phyloP scores from a whole-genome alignment of 2,329 filamentous ascomycete genomes.

The Knufia fluminis region DNA sequence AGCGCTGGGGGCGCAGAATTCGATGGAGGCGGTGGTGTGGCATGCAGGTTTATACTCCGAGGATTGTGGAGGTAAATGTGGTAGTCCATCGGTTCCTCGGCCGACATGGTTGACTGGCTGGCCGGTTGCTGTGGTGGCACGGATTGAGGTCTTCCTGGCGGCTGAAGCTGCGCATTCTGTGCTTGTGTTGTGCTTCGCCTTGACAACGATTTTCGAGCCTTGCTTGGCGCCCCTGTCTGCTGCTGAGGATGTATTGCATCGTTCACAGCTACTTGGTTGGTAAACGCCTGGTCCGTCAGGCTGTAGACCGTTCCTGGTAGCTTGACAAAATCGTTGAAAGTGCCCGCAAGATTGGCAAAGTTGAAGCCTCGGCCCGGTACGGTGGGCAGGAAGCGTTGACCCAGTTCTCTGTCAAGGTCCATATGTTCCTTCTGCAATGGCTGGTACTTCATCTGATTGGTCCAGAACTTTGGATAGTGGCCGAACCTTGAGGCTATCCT shows the following conservation, averaged over 20 bases:
- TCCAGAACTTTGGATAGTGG: constrained; percentile 34
- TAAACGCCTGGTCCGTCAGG: constrained; percentile 9
- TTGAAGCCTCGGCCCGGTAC: constrained; percentile 34
- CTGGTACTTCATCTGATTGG: constrained; percentile 30
- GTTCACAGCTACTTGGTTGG: not conserved
- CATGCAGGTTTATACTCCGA: constrained; percentile 5
- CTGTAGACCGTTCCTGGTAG: constrained; percentile 37
- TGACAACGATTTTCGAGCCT: not conserved
- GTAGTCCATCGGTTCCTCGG: constrained; percentile 5
- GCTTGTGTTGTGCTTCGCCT: not conserved
- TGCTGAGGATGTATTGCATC: not conserved
- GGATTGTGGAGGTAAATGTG: constrained; percentile 8
- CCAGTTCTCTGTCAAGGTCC: constrained; percentile 35
- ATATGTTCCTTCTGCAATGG: constrained; percentile 30
- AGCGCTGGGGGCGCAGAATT: not conserved
- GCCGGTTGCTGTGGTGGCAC: constrained; percentile 1
- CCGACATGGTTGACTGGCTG: not conserved
- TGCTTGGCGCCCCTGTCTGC: not conserved
- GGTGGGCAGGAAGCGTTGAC: constrained; percentile 35
- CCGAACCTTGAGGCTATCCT: constrained; percentile 34
- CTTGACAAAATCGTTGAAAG: constrained; percentile 37
- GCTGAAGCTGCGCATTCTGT: not conserved
- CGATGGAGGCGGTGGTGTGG: constrained; percentile 1
- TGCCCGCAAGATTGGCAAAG: constrained; percentile 34
- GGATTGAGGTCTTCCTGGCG: not conserved